These are phyloP conservation scores for Penicillium sp. DNA, from an alignment of 2,329 filamentous ascomycete genomes.

Conservation along the genomic window DNA sequence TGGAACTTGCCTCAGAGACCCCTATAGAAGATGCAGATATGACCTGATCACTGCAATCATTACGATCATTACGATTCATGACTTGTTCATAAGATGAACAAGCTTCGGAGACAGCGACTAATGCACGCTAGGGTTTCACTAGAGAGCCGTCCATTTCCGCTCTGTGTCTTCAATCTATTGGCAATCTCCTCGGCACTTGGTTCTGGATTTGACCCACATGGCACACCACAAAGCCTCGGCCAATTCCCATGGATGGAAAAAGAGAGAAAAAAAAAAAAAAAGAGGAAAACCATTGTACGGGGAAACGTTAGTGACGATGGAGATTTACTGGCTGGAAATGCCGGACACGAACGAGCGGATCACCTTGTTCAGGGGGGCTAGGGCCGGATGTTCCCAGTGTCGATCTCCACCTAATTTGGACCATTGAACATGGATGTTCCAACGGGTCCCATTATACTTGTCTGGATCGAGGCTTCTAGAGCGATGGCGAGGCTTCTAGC, in stretches of 20 bases:
- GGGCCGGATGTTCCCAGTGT: neutral
- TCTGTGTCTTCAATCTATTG: neutral
- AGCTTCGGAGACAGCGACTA: constrained; percentile 8
- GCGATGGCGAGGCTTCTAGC: neutral
- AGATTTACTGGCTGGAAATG: too few species aligned
- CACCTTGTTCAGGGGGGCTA: too few species aligned
- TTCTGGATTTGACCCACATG: neutral
- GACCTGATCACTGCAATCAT: too few species aligned
- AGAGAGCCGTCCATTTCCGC: neutral
- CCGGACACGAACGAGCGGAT: too few species aligned
- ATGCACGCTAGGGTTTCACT: constrained; percentile 1
- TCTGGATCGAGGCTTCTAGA: too few species aligned
- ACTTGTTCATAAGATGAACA: constrained; percentile 3
- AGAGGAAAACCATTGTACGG: too few species aligned
- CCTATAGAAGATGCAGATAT: too few species aligned
- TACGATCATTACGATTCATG: too few species aligned
- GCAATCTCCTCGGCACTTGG: neutral
- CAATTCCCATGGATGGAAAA: neutral
- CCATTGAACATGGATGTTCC: too few species aligned
- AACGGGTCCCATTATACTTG: neutral
- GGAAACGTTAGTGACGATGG: too few species aligned
- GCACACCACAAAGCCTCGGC: neutral
- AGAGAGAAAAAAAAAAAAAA: neutral
- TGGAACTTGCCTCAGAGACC: neutral
- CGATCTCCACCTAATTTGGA: neutral